Percentiles rank a stretch among this genome's conserved stretches.
phyloP scores from a whole-genome alignment of 2,329 filamentous ascomycete genomes.

The Allantophomopsis lycopodina region DNA sequence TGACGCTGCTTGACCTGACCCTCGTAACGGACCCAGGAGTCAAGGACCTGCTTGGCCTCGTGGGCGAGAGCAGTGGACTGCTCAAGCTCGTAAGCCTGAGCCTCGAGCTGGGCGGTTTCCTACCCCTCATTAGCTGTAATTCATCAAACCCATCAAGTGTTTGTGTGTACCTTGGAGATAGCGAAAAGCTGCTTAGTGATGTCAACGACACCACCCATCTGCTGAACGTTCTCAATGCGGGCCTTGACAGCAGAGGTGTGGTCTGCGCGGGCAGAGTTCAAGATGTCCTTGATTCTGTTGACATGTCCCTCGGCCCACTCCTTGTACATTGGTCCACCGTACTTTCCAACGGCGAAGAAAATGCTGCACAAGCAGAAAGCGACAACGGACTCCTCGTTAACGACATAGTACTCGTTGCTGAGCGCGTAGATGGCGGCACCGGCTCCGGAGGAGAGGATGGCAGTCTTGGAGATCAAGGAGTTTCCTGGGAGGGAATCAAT shows the following conservation, averaged over 20 bases:
- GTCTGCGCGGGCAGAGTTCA: conserved; percentile 87
- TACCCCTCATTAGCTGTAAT: conserved; percentile 3
- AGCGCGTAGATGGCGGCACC: conserved; percentile 88
- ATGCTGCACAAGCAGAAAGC: conserved; percentile 85
- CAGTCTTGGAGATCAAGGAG: conserved; percentile 88
- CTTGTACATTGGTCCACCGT: conserved; percentile 80
- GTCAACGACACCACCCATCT: conserved; percentile 88
- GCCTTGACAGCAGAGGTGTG: conserved; percentile 92
- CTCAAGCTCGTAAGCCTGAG: conserved; percentile 92
- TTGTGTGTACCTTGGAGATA: conserved; percentile 74
- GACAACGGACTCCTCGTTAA: conserved; percentile 97
- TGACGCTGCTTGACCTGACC: conserved; percentile 97
- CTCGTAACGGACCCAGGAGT: conserved; percentile 99
- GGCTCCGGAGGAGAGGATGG: conserved; percentile 86
- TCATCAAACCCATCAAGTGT: neutral
- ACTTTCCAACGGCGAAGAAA: conserved; percentile 87
- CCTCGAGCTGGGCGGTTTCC: conserved; percentile 93
- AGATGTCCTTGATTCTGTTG: conserved; percentile 85
- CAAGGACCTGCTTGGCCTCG: conserved; percentile 90
- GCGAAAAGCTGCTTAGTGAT: conserved; percentile 95
- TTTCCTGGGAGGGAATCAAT: conserved; percentile 86
- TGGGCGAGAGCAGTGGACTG: conserved; percentile 83
- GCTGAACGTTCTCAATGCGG: conserved; percentile 87
- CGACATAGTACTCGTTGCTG: conserved; percentile 98
- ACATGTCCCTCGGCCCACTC: conserved; percentile 85